A percentile compares a stretch with the other conserved stretches of the same genome.
Conservation (phyloP, 2,329 filamentous ascomycete species). For the Blumeria graminis region DNA sequence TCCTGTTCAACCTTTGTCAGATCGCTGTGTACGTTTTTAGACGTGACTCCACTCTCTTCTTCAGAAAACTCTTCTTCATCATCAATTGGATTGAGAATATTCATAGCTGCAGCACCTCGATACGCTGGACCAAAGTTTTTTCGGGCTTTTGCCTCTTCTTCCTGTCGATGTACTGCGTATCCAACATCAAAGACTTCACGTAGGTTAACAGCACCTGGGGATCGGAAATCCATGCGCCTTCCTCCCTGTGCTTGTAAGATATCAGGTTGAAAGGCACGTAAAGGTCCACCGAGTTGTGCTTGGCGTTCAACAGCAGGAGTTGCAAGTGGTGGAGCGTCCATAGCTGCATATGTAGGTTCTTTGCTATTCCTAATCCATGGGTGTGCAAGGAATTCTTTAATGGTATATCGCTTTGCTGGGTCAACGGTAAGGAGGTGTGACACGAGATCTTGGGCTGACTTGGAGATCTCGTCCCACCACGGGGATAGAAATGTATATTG, state of each 20-base stretch:
- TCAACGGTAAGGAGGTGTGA: constrained; percentile 85
- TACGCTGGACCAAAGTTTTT: constrained; percentile 59
- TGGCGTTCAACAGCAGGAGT: constrained; percentile 29
- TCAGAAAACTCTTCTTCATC: constrained; percentile 42
- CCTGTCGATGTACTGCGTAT: constrained; percentile 92
- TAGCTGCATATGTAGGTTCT: constrained; percentile 40
- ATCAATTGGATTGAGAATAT: constrained; percentile 37
- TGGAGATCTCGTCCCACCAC: constrained; percentile 98
- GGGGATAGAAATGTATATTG: constrained; percentile 96
- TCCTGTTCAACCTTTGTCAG: constrained; percentile 59
- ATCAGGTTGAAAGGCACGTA: constrained; percentile 31
- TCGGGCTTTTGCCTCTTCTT: constrained; percentile 80
- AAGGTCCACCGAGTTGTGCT: constrained; percentile 11
- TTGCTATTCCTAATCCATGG: constrained; percentile 66
- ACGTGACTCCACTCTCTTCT: constrained; percentile 19
- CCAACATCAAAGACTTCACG: constrained; percentile 94
- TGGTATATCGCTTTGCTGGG: constrained; percentile 83
- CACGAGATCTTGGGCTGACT: constrained; percentile 80
- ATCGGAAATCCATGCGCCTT: constrained; percentile 74
- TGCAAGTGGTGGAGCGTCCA: constrained; percentile 47
- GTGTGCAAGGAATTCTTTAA: constrained; percentile 77
- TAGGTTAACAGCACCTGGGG: constrained; percentile 79
- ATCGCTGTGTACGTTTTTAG: constrained; percentile 29
- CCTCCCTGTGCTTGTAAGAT: constrained; percentile 35
- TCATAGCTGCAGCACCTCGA: constrained; percentile 38